Evolutionary conservation across 1,284 basidiomycete genomes (phyloP), one percentile per base, ranked within the genome.

Genomic region (Heterobasidion irregulare): DNA sequence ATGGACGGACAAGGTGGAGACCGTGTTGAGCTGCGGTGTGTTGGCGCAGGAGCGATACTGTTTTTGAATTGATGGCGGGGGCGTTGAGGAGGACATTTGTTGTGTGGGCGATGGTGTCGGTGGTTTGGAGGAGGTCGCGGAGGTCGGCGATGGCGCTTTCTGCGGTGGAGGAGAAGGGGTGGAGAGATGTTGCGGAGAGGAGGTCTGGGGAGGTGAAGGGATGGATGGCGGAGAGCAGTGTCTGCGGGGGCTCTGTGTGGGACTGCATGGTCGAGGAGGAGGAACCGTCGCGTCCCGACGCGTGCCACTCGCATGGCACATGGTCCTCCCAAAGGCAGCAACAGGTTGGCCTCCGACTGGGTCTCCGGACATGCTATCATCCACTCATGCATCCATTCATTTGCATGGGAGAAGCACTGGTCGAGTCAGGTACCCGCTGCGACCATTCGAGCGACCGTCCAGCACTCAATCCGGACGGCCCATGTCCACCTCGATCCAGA

Each of bases 31-130:
- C 76, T 8, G 72, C 64, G 0, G 83, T 75, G 56, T 84, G 78
- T 62, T 89, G 83, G 18, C 83, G 78, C 61, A 87, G 73, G 33
- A 82, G 70, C 9, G 85, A 86, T 32, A 86, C 72, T 8, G 86
- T 73, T 61, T 86, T 89, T 10, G 82, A 75, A 52, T 84, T 83
- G 48, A 82, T 72, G 8, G 78, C 71, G 15, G 75, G 63, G 2
- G 76, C 53, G 2, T 52, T 32, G 12, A 73, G 64, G 63, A 82
- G 82, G 9, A 76, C 66, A 47, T 74, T 72, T 15, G 87, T 67
- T 0, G 81, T 82, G 63, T 77, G 70, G 3, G 75, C 75, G 8
- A 84, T 66, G 58, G 79, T 76, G 45, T 75, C 71, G 7, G 80
- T 75, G 6, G 76, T 69, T 51, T 77, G 72, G 49, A 84, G 70